Percentiles rank a stretch among this genome's conserved stretches.
These are phyloP conservation scores for Acer saccharum DNA, from an alignment of 345 rosid species.

Conservation along the genomic window DNA sequence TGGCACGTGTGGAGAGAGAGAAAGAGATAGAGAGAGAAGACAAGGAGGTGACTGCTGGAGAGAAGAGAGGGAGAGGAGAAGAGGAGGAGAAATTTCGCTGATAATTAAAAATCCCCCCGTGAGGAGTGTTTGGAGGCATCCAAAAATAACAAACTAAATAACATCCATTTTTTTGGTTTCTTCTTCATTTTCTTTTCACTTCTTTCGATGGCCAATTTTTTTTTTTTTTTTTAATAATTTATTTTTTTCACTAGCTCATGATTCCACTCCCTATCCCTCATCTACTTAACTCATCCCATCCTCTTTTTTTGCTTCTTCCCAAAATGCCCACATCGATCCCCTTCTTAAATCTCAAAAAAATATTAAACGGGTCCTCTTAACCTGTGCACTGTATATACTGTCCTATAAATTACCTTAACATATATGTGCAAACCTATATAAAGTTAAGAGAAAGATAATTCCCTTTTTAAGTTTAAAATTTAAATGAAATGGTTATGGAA, in stretches of 20 bases:
- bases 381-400: too few species aligned
- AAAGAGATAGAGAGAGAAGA: constrained; percentile 28
- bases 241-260: constrained; percentile 45
- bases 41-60: constrained; percentile 37
- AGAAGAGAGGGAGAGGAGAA: constrained; percentile 11
- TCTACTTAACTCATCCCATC: constrained; percentile 5
- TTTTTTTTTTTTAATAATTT: constrained; percentile 1
- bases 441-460: neutral
- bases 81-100: neutral
- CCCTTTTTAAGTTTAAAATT: neutral
- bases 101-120: constrained; percentile 40
- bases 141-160: constrained; percentile 36
- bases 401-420: too few species aligned
- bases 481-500: neutral
- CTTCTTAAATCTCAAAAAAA: neutral
- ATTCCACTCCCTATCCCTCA: constrained; percentile 21
- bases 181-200: constrained; percentile 33
- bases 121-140: constrained; percentile 61
- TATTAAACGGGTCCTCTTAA: too few species aligned
- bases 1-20: constrained; percentile 43
- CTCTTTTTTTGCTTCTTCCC: constrained; percentile 11
- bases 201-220: constrained; percentile 40
- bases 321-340: neutral
- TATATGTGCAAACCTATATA: neutral
- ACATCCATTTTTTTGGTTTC: constrained; percentile 37